Evolutionary conservation across 768 basidiomycete genomes (phyloP), one percentile per base, ranked within the genome.

Genomic region (Rhodotorula kratochvilovae): DNA sequence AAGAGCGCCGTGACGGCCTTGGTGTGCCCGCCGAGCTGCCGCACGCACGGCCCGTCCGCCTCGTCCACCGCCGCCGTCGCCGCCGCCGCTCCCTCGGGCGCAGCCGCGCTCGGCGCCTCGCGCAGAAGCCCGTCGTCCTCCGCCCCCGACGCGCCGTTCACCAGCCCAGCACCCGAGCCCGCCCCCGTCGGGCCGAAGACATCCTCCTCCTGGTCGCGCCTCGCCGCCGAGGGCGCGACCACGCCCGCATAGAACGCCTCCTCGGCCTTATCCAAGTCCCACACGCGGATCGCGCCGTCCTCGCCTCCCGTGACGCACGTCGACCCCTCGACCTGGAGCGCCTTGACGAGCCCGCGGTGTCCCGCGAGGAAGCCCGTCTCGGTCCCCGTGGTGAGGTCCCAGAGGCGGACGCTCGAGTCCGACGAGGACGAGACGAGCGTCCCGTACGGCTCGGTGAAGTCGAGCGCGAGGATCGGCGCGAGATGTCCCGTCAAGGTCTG

Each of bases 391-490:
- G 94, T 86, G 27, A 99, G 83, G 80, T 99, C 96, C 95, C 93
- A 99, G 23, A 97, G 89, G 12, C 90, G 87, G 4, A 93, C 92
- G 66, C 90, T 87, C 21, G 88, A 83, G 76, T 96, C 95, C 62
- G 66, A 33, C 1, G 91, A 89, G 2, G 92, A 89, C 61, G 87
- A 90, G 69, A 98, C 92, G 46, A 97, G 86, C 17, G 88, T 90
- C 25, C 93, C 95, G 77, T 99, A 99, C 11, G 96, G 96, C 78
- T 97, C 95, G 17, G 91, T 91, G 77, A 98, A 91, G 81, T 99
- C 96, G 29, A 99, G 85, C 2, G 92, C 88, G 0, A 88, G 87
- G 74, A 99, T 88, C 0, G 91, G 89, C 1, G 87, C 87, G 1
- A 86, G 84, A 76, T 97, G 95, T 59, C 86, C 86, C 53, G 88